Base-by-base conservation (phyloP, 176 grass and related monocot species). In the Pontederia paniculata region DNA sequence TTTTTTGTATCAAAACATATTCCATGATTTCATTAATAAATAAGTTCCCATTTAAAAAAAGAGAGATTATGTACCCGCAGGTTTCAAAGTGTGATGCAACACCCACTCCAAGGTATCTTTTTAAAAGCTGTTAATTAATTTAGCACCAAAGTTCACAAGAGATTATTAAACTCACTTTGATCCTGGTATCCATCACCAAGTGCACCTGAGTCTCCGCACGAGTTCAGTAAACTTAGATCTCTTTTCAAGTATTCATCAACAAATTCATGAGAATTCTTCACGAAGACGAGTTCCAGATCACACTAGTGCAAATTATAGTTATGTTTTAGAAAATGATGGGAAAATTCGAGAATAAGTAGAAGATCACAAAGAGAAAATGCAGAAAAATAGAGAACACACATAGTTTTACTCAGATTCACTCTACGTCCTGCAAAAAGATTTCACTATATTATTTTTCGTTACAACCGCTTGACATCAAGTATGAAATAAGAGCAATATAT, bases 231-330 rank as follows among this genome's bases (percentile, higher is more conserved):
- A 98, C 68, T 91, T 83, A 21, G 71, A 68, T n/a, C n/a, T 61
- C 77, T 98, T 88, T 82, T 50, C 65, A 97, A 48, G 51, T 88
- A 97, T 59, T 97, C 83, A 0, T 97, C 52, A 47, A 90, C 83
- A 74, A 97, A 90, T 76, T 90, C 91, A 11, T 90, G 91, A 15
- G 82, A 97, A 54, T 97, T 97, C 66, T 97, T 98, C 60, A 62
- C 80, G 51, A 98, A 72, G 65, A 91, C 77, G 16, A 98, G 75
- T 68, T 98, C 86, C 23, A 91, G 62, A 71, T 78, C 83, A 82
- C 81, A 84, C 93, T 91, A 31, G 77, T 42, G 45, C 65, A 68
- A 57, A 46, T 53, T 49, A 18, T 46, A 17, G 57, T 42, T 46
- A 70, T 68, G 55, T 44, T 57, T 22, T 45, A 62, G 42, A 61